Evolutionary conservation across 306 rosid species (phyloP), one percentile per base, ranked within the genome.

Genomic region (Urtica urens): DNA sequence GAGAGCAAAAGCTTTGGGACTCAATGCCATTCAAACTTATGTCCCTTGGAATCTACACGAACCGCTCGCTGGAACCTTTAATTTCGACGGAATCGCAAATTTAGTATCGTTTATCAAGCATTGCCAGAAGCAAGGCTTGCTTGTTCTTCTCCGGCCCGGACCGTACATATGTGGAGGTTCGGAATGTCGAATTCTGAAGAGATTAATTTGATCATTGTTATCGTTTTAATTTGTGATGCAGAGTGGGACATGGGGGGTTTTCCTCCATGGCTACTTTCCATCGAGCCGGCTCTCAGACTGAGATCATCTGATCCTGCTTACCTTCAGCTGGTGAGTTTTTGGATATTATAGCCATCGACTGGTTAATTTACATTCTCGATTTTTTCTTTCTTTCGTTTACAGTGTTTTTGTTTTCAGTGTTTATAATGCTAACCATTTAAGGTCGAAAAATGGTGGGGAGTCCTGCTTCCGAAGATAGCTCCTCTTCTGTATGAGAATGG

Each of bases 171-270:
- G 97, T 49, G 93, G 59, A 74, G 97, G 95, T 81, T 54, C 59
- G 72, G 66, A 62, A 22, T 57, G 53, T 37, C 33, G 26, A 49
- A 57, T 20, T 24, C n/a, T 35, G 40, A 10, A 13, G n/a, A n/a
- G n/a, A n/a, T n/a, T n/a, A n/a, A n/a, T n/a, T n/a, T n/a, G n/a
- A n/a, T 35, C 40, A 10, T 28, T 35, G 40, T 35, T 35, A 9
- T 35, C 37, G 17, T 48, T 10, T n/a, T 16, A 34, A 8, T 29
- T 49, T 73, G 53, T 67, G 41, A 61, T 74, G 72, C 82, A 90
- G 95, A 84, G 80, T 90, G 97, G 97, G 95, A 90, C 60, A 77
- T 81, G 48, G 97, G 97, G 11, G 97, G 95, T 54, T 81, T 84
- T 62, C 95, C 95, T 56, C 79, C 79, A 60, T 90, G 97, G 95